A percentile compares a stretch with the other conserved stretches of the same genome.
phyloP scores from a whole-genome alignment of 768 basidiomycete genomes.

The Naganishia antarctica region DNA sequence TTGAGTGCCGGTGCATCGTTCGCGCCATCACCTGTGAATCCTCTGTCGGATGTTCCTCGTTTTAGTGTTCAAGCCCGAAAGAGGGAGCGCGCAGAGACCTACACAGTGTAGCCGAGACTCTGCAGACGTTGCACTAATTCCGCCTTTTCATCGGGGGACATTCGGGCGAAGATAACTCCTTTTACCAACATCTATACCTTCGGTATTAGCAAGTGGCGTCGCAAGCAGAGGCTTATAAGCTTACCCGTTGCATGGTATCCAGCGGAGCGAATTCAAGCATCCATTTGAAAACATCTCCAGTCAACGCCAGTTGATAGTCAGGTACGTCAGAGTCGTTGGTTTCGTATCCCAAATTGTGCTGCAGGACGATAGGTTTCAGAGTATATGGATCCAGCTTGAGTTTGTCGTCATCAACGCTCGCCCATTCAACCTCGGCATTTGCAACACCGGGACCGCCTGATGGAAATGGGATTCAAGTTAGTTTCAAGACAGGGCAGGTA shows the following conservation, averaged over 20 bases:
- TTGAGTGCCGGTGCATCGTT: conserved; percentile 98
- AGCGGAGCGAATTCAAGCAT: conserved; percentile 90
- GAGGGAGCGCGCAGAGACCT: background rate
- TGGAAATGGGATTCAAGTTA: background rate
- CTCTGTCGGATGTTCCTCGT: conserved; percentile 36
- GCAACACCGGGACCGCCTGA: conserved; percentile 17
- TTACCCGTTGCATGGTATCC: conserved; percentile 86
- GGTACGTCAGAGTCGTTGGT: conserved; percentile 67
- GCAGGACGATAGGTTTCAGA: conserved; percentile 65
- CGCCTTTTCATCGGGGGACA: conserved; percentile 99
- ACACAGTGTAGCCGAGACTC: conserved; percentile 82
- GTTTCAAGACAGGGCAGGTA: no score
- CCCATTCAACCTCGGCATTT: conserved; percentile 71
- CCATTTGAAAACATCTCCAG: conserved; percentile 96
- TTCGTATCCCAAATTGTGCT: conserved; percentile 60
- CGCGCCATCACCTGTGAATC: conserved; percentile 98
- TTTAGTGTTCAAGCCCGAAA: no score
- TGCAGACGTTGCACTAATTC: conserved; percentile 94
- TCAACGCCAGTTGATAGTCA: conserved; percentile 85
- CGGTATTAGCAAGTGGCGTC: background rate
- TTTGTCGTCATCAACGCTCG: conserved; percentile 76
- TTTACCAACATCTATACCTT: conserved; percentile 86
- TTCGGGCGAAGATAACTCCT: conserved; percentile 90
- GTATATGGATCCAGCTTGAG: conserved; percentile 86
- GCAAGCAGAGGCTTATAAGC: background rate